Base-by-base conservation (phyloP, 2,329 filamentous ascomycete genomes). In the Ascochyta pisi region DNA sequence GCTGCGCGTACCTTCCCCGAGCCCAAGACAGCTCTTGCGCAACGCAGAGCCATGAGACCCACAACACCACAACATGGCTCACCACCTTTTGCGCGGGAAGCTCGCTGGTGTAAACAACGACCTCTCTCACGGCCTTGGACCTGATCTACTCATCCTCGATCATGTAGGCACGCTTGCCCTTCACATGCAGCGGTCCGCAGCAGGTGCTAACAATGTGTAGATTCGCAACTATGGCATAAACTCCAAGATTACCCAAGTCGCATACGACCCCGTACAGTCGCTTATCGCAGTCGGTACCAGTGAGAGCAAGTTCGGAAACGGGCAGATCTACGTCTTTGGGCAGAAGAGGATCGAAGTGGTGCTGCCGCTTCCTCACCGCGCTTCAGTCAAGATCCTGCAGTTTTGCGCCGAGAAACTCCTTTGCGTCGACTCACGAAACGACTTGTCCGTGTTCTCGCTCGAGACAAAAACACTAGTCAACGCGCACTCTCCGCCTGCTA, bases 251-350 rank as follows among this genome's bases (percentile, higher is more conserved):
- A 92, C 91, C 67, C 90, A 89, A 62, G 80, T 98, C 62, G 90
- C 92, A 58, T 98, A 96, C 79, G 93, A 98, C 64, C 93, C 95
- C 1, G 84, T 97, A 12, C 95, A 99, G 74, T 96, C 93, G 26
- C 86, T 99, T 54, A 83, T 99, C 47, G 95, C 95, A 38, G 86
- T 98, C 61, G 95, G 92, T 57, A 99, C 95, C 38, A 90, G 87
- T 73, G 90, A 96, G 77, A 92, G 89, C 63, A 88, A 90, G 69
- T 96, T 91, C 71, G 92, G 92, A 56, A 86, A 86, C 31, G 94
- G 94, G 23, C 88, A 93, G 73, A 90, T 99, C 73, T 96, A 96
- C 76, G 80, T 99, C 65, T 89, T 95, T 73, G 95, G 95, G 39
- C 89, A 91, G 73, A 85, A 84, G 54, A 86, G 95, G 57, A 89